These are phyloP conservation scores for Moringa oleifera DNA, from an alignment of 345 rosid species.

Conservation along the genomic window DNA sequence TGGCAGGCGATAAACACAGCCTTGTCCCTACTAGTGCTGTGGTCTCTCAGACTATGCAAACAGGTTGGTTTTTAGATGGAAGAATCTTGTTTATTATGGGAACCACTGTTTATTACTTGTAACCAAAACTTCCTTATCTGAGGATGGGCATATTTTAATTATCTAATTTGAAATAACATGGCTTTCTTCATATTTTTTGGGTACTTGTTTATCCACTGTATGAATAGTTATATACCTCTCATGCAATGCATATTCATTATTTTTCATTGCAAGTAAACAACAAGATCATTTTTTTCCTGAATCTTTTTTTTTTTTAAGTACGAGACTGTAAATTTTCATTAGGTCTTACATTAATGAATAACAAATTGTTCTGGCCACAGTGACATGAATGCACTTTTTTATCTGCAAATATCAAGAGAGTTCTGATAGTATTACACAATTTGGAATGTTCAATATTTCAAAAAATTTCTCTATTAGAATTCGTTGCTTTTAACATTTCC, in stretches of 20 bases:
- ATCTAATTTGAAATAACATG: slow-evolving; percentile 4
- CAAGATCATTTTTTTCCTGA: not conserved
- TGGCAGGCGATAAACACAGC: slow-evolving; percentile 22
- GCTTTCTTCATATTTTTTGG: not conserved
- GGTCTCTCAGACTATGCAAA: slow-evolving; percentile 36
- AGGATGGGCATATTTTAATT: not conserved
- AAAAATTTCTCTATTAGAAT: not conserved
- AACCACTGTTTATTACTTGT: not conserved
- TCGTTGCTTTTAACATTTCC: slow-evolving; percentile 1
- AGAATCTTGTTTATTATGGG: not conserved
- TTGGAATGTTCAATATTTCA: not conserved
- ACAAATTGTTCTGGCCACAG: not conserved
- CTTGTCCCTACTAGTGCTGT: slow-evolving; percentile 32
- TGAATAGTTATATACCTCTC: not conserved
- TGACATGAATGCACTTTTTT: not conserved
- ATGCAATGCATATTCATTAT: not conserved
- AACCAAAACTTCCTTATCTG: not conserved
- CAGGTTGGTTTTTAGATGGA: slow-evolving; percentile 43
- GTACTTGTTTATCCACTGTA: too few species aligned
- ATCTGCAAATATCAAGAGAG: slow-evolving; percentile 1
- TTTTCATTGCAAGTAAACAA: too few species aligned
- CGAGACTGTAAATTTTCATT: not conserved
- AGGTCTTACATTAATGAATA: not conserved
- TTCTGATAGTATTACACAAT: not conserved
- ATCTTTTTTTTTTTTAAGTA: not conserved